These are phyloP conservation scores for Quercus wislizeni DNA, from an alignment of 306 rosid genomes.

Conservation along the genomic window DNA sequence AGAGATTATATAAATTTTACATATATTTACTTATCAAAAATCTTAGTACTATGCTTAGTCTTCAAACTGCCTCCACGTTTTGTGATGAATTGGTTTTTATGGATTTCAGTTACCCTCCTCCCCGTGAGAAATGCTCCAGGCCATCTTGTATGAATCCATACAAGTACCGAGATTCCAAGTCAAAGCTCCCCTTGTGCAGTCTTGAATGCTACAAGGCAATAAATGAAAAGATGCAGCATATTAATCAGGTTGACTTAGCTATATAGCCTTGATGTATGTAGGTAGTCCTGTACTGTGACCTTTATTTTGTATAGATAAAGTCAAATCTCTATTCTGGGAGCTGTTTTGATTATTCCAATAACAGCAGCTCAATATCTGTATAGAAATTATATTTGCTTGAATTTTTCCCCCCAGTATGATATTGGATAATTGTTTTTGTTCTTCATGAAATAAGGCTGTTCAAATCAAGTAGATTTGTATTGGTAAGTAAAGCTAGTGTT, in stretches of 20 bases:
- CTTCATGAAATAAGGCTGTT: neutral
- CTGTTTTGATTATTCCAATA: neutral
- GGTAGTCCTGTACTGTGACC: neutral
- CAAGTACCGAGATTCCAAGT: conserved; percentile 65
- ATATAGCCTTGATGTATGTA: neutral
- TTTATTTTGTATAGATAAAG: neutral
- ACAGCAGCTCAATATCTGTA: neutral
- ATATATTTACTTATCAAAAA: neutral
- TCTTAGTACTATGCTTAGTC: neutral
- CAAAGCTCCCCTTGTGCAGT: conserved; percentile 63
- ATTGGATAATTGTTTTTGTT: neutral
- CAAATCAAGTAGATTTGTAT: neutral
- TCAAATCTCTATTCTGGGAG: neutral
- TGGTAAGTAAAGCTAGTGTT: neutral
- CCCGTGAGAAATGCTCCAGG: conserved; percentile 58
- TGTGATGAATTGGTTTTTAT: neutral
- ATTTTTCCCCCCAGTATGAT: neutral
- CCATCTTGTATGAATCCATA: conserved; percentile 52
- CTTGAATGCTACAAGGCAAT: conserved; percentile 59
- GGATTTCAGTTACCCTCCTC: conserved; percentile 55
- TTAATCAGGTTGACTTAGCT: neutral
- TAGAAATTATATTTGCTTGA: neutral
- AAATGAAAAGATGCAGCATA: conserved; percentile 28
- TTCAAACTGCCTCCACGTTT: neutral
- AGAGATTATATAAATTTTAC: neutral